phyloP scores from a whole-genome alignment of 495 filamentous ascomycete genomes.

The Halenospora varia region DNA sequence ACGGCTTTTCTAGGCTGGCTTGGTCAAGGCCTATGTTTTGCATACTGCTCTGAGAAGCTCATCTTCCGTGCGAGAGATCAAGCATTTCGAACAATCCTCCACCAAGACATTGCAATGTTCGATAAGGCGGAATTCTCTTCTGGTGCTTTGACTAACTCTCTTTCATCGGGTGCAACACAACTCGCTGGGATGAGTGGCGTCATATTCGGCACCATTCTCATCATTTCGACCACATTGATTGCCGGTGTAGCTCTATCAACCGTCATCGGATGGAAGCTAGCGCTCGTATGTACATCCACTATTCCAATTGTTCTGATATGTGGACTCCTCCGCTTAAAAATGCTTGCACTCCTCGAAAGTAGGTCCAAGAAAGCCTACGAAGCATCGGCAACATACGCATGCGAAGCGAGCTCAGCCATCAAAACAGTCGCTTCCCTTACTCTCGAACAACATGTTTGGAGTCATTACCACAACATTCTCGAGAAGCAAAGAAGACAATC shows the following conservation, averaged over 20 bases:
- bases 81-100: conserved; percentile 44
- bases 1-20: conserved; percentile 49
- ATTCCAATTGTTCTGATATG: conserved; percentile 52
- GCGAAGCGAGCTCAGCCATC: conserved; percentile 51
- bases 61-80: conserved; percentile 42
- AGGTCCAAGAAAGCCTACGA: neutral
- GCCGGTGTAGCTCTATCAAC: conserved; percentile 50
- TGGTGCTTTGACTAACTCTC: conserved; percentile 40
- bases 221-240: conserved; percentile 35
- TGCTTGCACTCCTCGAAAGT: conserved; percentile 38
- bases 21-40: conserved; percentile 42
- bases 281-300: conserved; percentile 48
- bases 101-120: conserved; percentile 46
- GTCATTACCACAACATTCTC: conserved; percentile 29
- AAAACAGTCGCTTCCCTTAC: conserved; percentile 52
- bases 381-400: conserved; percentile 44
- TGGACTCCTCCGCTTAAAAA: conserved; percentile 23
- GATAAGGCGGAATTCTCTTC: conserved; percentile 38
- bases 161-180: conserved; percentile 43
- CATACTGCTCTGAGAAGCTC: conserved; percentile 44
- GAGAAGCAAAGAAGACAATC: conserved; percentile 49
- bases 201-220: conserved; percentile 23
- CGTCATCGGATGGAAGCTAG: conserved; percentile 60
- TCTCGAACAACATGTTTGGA: conserved; percentile 34
- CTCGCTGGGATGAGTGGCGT: conserved; percentile 38